These are phyloP conservation scores for Jackrogersella minutella DNA, from an alignment of 495 filamentous ascomycete species.

Conservation along the genomic window DNA sequence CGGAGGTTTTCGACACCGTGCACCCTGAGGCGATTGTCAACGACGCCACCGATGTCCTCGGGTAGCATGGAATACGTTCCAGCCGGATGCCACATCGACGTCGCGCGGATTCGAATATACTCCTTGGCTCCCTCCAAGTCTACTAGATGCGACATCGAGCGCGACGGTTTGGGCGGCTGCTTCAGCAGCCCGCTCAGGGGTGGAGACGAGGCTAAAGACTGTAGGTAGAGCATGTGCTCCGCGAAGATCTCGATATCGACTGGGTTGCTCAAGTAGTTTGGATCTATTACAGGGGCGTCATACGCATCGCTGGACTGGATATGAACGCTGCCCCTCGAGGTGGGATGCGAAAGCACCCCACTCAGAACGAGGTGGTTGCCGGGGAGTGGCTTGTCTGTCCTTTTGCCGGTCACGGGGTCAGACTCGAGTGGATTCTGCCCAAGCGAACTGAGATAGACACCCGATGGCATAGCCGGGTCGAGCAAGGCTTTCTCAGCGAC, in stretches of 20 bases:
- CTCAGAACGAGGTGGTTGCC: slow-evolving; percentile 36
- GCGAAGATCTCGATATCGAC: slow-evolving; percentile 60
- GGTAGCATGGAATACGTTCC: too few species aligned
- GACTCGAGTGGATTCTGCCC: slow-evolving; percentile 1
- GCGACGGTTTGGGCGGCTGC: slow-evolving; percentile 24
- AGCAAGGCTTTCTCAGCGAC: slow-evolving; percentile 29
- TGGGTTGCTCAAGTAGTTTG: slow-evolving; percentile 61
- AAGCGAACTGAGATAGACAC: slow-evolving; percentile 17
- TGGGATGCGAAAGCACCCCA: slow-evolving; percentile 52
- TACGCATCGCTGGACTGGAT: slow-evolving; percentile 52
- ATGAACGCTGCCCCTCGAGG: slow-evolving; percentile 65
- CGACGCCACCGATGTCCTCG: slow-evolving; percentile 46
- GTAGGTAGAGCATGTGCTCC: slow-evolving; percentile 53
- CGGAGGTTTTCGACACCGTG: slow-evolving; percentile 56
- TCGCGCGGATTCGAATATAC: background rate
- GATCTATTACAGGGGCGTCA: slow-evolving; percentile 56
- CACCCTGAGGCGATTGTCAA: slow-evolving; percentile 53
- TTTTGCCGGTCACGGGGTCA: slow-evolving; percentile 21
- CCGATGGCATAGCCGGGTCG: slow-evolving; percentile 38
- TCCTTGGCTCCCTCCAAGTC: slow-evolving; percentile 39
- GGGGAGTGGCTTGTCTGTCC: background rate
- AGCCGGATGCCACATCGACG: background rate
- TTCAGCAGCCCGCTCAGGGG: slow-evolving; percentile 50
- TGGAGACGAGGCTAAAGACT: slow-evolving; percentile 48
- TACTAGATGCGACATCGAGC: slow-evolving; percentile 9